Evolutionary conservation across 140 eudicot genomes (phyloP), one percentile per base, ranked within the genome.

Genomic region (Oenanthe javanica): DNA sequence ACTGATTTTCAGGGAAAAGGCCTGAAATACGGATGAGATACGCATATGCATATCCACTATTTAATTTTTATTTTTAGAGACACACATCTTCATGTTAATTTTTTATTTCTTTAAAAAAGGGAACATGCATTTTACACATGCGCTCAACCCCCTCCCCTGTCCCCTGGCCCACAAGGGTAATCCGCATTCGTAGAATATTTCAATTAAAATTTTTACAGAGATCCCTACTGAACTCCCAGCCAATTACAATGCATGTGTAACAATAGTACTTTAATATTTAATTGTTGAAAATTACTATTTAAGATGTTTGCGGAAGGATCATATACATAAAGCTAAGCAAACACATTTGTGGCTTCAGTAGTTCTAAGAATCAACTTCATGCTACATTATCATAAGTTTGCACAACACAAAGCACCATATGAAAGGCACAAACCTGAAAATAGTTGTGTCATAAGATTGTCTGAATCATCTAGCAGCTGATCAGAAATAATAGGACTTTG

Each of bases 381-480:
- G 48, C 54, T 54, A 81, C 84, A 73, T 43, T 46, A 31, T 31
- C 31, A 31, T 31, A 31, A 31, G 31, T 3, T 52, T 64, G 72
- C 78, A 82, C 79, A 78, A 81, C 76, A 81, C 77, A 21, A 73
- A 83, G 79, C 66, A 71, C 78, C 79, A 79, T 72, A 51, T 6
- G 49, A 43, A 80, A 23, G 66, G 46, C 59, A 64, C 25, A 75
- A 72, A 90, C 96, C 91, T 91, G 91, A 73, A 77, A 89, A 77
- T 72, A 81, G 89, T 57, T 86, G 87, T 67, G 69, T 77, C 79
- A 73, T 69, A 80, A 42, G 86, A 83, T 70, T 81, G 80, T 83
- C 84, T 79, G 84, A 79, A 82, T 85, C 83, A 79, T 76, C 83
- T 83, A 59, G 86, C 77, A 83, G 80, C 72, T 43, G 86, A 71